Base-by-base conservation (phyloP, 192 early-diverging fungal genomes). In the Mortierella claussenii region DNA sequence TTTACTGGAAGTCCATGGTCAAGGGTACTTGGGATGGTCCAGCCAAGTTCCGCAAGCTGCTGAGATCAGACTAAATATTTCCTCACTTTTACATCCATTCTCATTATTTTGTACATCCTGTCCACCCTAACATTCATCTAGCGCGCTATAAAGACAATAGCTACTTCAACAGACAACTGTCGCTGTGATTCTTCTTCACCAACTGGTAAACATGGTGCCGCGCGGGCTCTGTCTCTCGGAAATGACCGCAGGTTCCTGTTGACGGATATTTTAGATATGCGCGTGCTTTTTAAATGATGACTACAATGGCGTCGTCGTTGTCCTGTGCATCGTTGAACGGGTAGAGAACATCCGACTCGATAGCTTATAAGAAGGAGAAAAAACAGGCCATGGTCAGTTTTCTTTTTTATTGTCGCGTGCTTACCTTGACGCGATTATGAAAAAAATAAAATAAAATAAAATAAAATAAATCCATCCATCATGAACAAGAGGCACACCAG, bases 321-420 rank as follows among this genome's bases (percentile, higher is more conserved):
- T 99, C 96, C 0, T 88, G 83, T 12, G 94, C n/a, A n/a, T n/a
- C n/a, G n/a, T n/a, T n/a, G n/a, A n/a, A n/a, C n/a, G n/a, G n/a
- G n/a, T n/a, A n/a, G n/a, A n/a, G n/a, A n/a, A n/a, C n/a, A 94
- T 59, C 92, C 84, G 52, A 99, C 94, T 12, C 90, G 88, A 21
- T n/a, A 97, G 94, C 75, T 99, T 96, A 21, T 82, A 86, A 48
- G 96, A 90, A 4, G 97, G 95, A 53, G 93, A 99, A 40, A 99
- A 82, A 24, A 94, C 94, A 66, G n/a, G n/a, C n/a, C n/a, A n/a
- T n/a, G n/a, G n/a, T 99, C 97, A 0, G 93, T 94, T 78, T 92
- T 94, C 51, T 98, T 96, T 31, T 84, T 89, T 90, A 56, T 40
- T 13, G 13, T 13, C 37, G 37, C n/a, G n/a, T n/a, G n/a, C n/a